These are phyloP conservation scores for Diplodia sapinea DNA, from an alignment of 2,329 filamentous ascomycete species.

Conservation along the genomic window DNA sequence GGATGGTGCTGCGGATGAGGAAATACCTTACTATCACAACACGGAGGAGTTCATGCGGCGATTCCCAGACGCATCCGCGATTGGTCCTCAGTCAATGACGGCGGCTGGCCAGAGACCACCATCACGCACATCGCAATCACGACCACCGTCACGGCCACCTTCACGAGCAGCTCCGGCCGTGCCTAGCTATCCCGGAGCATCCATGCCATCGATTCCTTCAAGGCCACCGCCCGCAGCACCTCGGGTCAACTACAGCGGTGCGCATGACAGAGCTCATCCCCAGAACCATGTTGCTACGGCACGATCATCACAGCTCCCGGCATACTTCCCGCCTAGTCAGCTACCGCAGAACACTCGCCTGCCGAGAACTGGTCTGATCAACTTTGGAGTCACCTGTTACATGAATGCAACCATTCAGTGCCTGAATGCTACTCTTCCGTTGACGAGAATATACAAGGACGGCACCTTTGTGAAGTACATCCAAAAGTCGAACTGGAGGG, in stretches of 20 bases:
- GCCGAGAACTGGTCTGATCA: slow-evolving; percentile 75
- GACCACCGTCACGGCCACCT: slow-evolving; percentile 43
- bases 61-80: slow-evolving; percentile 73
- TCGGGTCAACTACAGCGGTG: slow-evolving; percentile 77
- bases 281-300: slow-evolving; percentile 42
- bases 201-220: slow-evolving; percentile 64
- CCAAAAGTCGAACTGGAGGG: slow-evolving; percentile 67
- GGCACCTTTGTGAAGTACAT: slow-evolving; percentile 66
- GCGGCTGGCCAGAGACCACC: slow-evolving; percentile 52
- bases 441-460: slow-evolving; percentile 69
- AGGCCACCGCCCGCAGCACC: slow-evolving; percentile 64
- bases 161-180: slow-evolving; percentile 41
- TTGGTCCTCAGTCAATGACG: slow-evolving; percentile 63
- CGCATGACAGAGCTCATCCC: slow-evolving; percentile 63
- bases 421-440: slow-evolving; percentile 71
- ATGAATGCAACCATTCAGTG: slow-evolving; percentile 91
- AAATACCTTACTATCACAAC: slow-evolving; percentile 61
- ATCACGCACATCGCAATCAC: slow-evolving; percentile 32
- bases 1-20: slow-evolving; percentile 41
- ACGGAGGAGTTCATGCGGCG: slow-evolving; percentile 85
- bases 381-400: slow-evolving; percentile 85
- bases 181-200: slow-evolving; percentile 57
- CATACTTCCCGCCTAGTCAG: slow-evolving; percentile 54
- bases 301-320: slow-evolving; percentile 47
- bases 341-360: slow-evolving; percentile 53